Conservation (phyloP, 495 filamentous ascomycete species). For the Neurospora africana region DNA sequence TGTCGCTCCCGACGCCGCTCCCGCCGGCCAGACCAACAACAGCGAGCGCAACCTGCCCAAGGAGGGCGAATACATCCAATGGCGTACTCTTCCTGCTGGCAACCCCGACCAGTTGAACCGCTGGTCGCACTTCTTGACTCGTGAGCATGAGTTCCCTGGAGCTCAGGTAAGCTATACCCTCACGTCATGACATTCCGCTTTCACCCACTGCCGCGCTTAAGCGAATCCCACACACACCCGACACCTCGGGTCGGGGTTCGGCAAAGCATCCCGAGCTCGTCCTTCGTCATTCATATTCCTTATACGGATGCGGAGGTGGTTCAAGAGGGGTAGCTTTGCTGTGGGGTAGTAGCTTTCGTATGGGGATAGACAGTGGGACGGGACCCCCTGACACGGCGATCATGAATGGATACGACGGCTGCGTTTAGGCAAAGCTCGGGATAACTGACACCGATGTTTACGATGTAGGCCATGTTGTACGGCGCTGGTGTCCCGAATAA, state of each 20-base stretch:
- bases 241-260: not conserved
- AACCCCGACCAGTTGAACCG: slow-evolving; percentile 30
- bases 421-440: not conserved
- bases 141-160: slow-evolving; percentile 83
- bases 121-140: slow-evolving; percentile 37
- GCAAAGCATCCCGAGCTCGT: not conserved
- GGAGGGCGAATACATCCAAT: slow-evolving; percentile 35
- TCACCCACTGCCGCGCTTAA: not conserved
- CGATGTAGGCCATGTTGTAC: slow-evolving; percentile 79
- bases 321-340: not conserved
- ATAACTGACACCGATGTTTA: slow-evolving; percentile 1
- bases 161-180: slow-evolving; percentile 52
- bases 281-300: not conserved
- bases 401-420: not conserved
- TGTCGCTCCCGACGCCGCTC: not conserved
- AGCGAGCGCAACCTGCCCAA: slow-evolving; percentile 25
- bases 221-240: not conserved
- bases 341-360: not conserved
- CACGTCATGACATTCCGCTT: not conserved
- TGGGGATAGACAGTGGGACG: not conserved
- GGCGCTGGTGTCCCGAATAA: slow-evolving; percentile 79
- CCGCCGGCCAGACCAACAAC: not conserved
- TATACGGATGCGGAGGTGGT: not conserved
- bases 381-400: not conserved
- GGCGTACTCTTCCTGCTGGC: slow-evolving; percentile 29